Percentiles rank a stretch among this genome's conserved stretches.
Evolutionary conservation across 2,329 filamentous ascomycete genomes (phyloP).

Genomic region (Plectosphaerella plurivora): DNA sequence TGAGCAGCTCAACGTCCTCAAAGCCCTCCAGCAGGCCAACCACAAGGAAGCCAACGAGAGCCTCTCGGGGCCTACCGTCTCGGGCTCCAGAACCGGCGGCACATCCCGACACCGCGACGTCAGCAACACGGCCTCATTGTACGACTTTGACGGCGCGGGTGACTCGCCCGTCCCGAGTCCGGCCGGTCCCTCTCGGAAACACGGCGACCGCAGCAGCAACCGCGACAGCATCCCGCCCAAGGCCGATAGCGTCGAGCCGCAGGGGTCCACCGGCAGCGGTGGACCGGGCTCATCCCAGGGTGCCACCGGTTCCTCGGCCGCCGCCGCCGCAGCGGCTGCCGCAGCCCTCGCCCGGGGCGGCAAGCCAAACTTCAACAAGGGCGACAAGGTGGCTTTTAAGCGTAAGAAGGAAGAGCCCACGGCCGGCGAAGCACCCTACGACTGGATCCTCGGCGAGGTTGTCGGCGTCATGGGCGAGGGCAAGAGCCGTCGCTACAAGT

Average conservation of each 20-base stretch:
- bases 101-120: slow-evolving; percentile 7
- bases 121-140: slow-evolving; percentile 26
- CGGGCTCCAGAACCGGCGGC: slow-evolving; percentile 11
- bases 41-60: slow-evolving; percentile 32
- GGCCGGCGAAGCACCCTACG: slow-evolving; percentile 41
- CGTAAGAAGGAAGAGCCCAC: slow-evolving; percentile 43
- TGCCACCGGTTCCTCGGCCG: slow-evolving; percentile 8
- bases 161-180: slow-evolving; percentile 42
- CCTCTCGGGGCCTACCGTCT: slow-evolving; percentile 13
- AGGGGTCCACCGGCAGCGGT: slow-evolving; percentile 32
- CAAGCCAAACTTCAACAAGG: slow-evolving; percentile 54
- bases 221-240: slow-evolving; percentile 52
- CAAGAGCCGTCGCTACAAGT: slow-evolving; percentile 73
- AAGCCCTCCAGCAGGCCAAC: slow-evolving; percentile 33
- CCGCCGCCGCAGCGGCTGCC: slow-evolving; percentile 9
- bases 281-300: slow-evolving; percentile 18
- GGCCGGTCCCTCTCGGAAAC: slow-evolving; percentile 26
- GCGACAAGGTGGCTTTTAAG: slow-evolving; percentile 64
- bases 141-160: slow-evolving; percentile 39
- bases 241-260: slow-evolving; percentile 52
- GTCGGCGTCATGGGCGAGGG: slow-evolving; percentile 71
- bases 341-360: slow-evolving; percentile 13
- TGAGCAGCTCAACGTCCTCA: slow-evolving; percentile 38
- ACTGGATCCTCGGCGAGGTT: slow-evolving; percentile 76
- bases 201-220: slow-evolving; percentile 33